A percentile compares a stretch with the other conserved stretches of the same genome.
Conservation (phyloP, 805 yeast genomes). For the Hanseniaspora mollemarum region DNA sequence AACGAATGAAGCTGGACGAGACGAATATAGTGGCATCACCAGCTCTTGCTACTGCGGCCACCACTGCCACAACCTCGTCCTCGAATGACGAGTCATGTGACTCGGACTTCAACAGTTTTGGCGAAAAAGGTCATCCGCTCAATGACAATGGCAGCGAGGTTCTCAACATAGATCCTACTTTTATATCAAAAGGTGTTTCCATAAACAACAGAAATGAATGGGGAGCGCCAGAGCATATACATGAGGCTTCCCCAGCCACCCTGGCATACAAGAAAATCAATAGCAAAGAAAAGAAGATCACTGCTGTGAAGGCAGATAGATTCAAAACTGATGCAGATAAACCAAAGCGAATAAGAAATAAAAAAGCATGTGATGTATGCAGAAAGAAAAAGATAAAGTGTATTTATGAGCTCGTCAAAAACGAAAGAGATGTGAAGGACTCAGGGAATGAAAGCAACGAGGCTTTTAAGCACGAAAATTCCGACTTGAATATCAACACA, state of each 20-base stretch:
- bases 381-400: slow-evolving; percentile 69
- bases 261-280: no score
- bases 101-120: background rate
- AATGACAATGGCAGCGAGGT: background rate
- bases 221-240: background rate
- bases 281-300: no score
- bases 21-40: no score
- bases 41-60: background rate
- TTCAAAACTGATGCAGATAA: background rate
- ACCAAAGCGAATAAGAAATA: slow-evolving; percentile 31
- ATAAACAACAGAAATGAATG: background rate
- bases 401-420: slow-evolving; percentile 15
- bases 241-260: background rate
- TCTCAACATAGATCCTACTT: background rate
- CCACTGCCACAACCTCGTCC: background rate
- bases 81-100: background rate
- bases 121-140: no score
- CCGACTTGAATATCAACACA: background rate
- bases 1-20: no score
- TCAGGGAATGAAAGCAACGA: background rate
- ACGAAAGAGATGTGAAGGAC: background rate
- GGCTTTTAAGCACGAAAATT: background rate
- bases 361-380: slow-evolving; percentile 41
- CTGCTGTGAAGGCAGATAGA: background rate
- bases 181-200: background rate